Evolutionary conservation across 192 early-diverging fungal species (phyloP).

Genomic region (Coemansia sp.): DNA sequence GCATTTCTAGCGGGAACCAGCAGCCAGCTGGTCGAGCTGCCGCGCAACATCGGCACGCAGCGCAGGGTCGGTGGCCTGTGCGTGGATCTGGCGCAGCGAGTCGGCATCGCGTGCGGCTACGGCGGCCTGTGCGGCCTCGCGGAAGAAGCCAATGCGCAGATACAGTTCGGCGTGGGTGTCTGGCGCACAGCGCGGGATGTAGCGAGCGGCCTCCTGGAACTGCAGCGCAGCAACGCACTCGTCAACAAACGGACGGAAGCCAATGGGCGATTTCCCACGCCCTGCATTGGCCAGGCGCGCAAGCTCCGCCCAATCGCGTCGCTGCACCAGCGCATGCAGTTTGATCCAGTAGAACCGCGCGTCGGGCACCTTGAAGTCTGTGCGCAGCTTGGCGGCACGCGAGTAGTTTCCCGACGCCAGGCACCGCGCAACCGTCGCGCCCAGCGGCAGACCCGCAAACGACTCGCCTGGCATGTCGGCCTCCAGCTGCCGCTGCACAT

Average conservation of each 20-base stretch:
- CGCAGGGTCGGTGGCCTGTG: conserved; percentile 13
- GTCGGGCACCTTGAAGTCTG: conserved; percentile 87
- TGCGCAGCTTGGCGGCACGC: conserved; percentile 75
- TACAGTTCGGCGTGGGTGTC: conserved; percentile 62
- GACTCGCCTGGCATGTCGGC: conserved; percentile 61
- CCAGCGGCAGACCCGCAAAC: conserved; percentile 75
- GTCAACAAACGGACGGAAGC: conserved; percentile 77
- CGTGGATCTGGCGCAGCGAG: conserved; percentile 58
- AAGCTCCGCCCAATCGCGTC: conserved; percentile 84
- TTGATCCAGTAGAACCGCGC: conserved; percentile 90
- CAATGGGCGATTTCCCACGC: conserved; percentile 74
- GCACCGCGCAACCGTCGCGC: conserved; percentile 83
- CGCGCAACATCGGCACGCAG: conserved; percentile 35
- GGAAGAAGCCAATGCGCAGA: conserved; percentile 71
- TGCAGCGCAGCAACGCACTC: conserved; percentile 77
- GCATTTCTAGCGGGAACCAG: neutral
- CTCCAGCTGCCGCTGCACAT: conserved; percentile 73
- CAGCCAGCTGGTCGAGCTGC: no score
- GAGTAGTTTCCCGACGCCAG: conserved; percentile 68
- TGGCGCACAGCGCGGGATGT: conserved; percentile 72
- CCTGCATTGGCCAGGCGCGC: conserved; percentile 70
- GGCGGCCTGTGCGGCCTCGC: conserved; percentile 73
- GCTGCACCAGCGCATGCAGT: conserved; percentile 74
- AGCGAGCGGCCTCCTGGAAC: conserved; percentile 73
- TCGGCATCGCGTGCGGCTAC: conserved; percentile 64